These are phyloP conservation scores for Fraxinus xanthoxyloides DNA, from an alignment of 305 asterid species.

Conservation along the genomic window DNA sequence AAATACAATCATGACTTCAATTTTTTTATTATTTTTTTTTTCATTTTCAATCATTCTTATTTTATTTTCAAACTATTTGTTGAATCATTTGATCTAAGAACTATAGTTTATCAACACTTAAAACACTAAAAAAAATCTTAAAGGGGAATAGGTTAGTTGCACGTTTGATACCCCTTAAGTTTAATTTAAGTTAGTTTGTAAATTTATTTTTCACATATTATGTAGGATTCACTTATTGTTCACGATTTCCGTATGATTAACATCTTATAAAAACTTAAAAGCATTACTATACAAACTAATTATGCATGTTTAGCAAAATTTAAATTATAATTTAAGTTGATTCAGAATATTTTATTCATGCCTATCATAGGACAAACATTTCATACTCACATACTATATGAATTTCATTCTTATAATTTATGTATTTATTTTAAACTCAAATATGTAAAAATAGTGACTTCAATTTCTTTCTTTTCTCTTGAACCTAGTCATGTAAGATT, in stretches of 20 bases:
- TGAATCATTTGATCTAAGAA: not conserved
- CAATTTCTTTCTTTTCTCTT: not conserved
- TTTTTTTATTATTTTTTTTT: too few relatives aligned
- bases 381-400: not conserved
- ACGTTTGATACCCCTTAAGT: not conserved
- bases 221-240: too few relatives aligned
- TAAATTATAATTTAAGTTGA: not conserved
- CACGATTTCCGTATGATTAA: not conserved
- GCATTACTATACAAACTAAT: not conserved
- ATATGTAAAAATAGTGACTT: not conserved
- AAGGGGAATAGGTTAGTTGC: not conserved
- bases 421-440: not conserved
- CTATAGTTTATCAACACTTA: not conserved
- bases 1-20: too few relatives aligned
- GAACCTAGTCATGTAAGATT: not conserved
- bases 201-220: not conserved
- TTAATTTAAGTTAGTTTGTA: not conserved
- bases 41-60: not conserved
- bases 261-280: not conserved
- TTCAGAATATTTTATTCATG: not conserved
- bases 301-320: not conserved
- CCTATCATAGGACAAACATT: not conserved
- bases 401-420: not conserved
- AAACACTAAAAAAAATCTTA: not conserved
- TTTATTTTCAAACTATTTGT: not conserved